Conservation (phyloP, 495 filamentous ascomycete genomes). For the Amniculicola lignicola region DNA sequence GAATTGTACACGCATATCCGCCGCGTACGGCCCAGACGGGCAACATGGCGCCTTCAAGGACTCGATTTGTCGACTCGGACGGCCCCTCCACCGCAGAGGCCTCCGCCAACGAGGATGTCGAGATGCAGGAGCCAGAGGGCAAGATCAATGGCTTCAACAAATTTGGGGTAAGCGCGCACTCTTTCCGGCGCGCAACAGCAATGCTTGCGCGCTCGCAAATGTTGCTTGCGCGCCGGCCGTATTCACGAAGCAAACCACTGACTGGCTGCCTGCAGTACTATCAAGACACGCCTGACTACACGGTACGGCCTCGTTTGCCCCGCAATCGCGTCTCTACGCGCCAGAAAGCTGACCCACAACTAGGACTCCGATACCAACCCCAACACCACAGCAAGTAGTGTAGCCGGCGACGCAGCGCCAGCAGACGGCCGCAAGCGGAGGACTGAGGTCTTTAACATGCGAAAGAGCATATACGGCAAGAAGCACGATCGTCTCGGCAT, state of each 20-base stretch:
- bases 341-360: background rate
- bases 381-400: constrained; percentile 85
- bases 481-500: constrained; percentile 88
- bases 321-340: background rate
- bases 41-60: constrained; percentile 36
- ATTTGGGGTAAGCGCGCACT: constrained; percentile 19
- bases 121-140: constrained; percentile 24
- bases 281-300: constrained; percentile 80
- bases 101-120: constrained; percentile 33
- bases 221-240: background rate
- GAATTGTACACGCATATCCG: background rate
- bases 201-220: too few species aligned
- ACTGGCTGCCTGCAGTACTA: constrained; percentile 39
- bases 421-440: constrained; percentile 79
- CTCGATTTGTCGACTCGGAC: constrained; percentile 28
- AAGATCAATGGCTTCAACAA: constrained; percentile 25
- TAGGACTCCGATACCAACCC: constrained; percentile 89
- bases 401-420: constrained; percentile 63
- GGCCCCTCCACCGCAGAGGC: constrained; percentile 34
- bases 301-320: constrained; percentile 44
- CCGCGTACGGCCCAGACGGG: constrained; percentile 26
- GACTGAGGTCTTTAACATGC: constrained; percentile 78
- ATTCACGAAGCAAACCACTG: constrained; percentile 1
- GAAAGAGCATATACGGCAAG: constrained; percentile 87
- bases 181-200: too few species aligned